Base-by-base conservation (phyloP, 2,329 filamentous ascomycete genomes). In the Colletotrichum sp. region DNA sequence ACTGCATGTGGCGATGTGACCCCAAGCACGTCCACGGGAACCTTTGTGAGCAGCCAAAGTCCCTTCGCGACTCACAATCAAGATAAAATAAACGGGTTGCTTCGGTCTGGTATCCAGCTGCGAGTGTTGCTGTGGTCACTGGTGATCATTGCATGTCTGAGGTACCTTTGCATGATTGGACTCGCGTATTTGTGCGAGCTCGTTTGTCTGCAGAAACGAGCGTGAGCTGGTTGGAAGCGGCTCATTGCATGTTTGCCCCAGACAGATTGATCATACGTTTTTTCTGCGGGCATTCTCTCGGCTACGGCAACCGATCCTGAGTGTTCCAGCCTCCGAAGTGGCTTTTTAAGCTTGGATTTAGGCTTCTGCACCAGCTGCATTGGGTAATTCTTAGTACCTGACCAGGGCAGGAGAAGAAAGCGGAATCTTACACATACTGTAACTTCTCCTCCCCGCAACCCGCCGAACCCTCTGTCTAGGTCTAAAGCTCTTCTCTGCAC, bases 1-100 rank as follows among this genome's bases (percentile, higher is more conserved):
- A 16, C 72, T 60, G 66, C 72, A 64, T 57, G 44, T 64, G 68
- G 57, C 75, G 28, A 72, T 55, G 72, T 55, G n/a, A 75, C 44
- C 44, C 44, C 72, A 60, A n/a, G 16, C 34, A 63, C 12, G 30
- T 8, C 6, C 15, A 36, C 26, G 34, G 18, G 57, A 28, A 26
- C 21, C 28, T 18, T 26, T 59, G 10, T 16, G 44, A 26, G 13
- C 34, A 8, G 49, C n/a, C n/a, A 18, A 34, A 36, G 49, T 24
- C 16, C 24, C 30, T 7, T 55, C 10, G 10, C 6, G 8, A 66
- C 2, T 8, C 34, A 28, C 2, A 21, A 52, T 13, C 10, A 3
- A 39, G 28, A 13, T 8, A 16, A n/a, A 3, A n/a, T 63, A 0
- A 21, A 24, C n/a, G 10, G 12, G n/a, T 52, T 12, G 10, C n/a